These are phyloP conservation scores for Gleditsia sinensis DNA, from an alignment of 306 rosid genomes.

Conservation along the genomic window DNA sequence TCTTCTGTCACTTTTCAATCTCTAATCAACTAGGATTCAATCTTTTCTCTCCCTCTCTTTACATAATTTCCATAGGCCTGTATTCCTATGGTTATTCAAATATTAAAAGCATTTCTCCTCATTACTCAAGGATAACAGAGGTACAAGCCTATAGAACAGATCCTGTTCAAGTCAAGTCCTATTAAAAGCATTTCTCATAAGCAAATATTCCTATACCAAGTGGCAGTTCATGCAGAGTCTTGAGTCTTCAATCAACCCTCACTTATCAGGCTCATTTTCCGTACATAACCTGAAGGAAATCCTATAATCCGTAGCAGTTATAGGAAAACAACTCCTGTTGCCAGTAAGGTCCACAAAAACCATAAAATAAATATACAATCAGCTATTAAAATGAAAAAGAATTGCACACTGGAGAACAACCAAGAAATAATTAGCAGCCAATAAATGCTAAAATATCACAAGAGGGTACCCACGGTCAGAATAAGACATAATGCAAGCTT, in stretches of 20 bases:
- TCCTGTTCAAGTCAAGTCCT: too few relatives aligned
- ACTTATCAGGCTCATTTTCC: not conserved
- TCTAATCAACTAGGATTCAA: not conserved
- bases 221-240: not conserved
- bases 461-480: conserved; percentile 65
- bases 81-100: not conserved
- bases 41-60: not conserved
- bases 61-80: not conserved
- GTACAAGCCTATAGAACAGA: too few relatives aligned
- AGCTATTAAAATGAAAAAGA: not conserved
- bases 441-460: conserved; percentile 33
- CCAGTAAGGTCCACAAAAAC: conserved; percentile 1
- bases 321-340: not conserved
- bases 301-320: not conserved
- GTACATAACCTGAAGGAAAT: not conserved
- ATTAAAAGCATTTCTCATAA: not conserved
- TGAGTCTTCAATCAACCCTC: not conserved
- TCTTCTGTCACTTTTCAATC: not conserved
- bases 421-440: not conserved
- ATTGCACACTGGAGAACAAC: not conserved
- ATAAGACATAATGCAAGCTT: conserved; percentile 79
- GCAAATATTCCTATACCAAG: not conserved
- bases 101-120: not conserved
- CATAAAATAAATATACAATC: not conserved
- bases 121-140: too few relatives aligned